Evolutionary conservation across 1,284 basidiomycete genomes (phyloP), one percentile per base, ranked within the genome.

Genomic region (Ustilago xerochloae): DNA sequence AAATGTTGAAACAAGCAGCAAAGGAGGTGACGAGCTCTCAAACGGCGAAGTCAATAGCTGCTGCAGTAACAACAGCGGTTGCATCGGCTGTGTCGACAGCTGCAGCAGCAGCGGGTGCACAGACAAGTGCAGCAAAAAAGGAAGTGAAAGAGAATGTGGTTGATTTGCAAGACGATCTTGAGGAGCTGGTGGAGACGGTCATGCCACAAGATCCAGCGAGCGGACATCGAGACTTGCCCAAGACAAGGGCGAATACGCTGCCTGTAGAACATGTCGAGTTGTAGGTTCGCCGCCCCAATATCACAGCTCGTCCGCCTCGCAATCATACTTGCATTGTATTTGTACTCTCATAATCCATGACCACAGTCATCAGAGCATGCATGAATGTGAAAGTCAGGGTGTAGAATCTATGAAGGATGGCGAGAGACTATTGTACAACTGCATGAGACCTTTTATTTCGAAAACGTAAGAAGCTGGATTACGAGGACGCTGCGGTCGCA

Each of bases 241-340:
- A 36, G 41, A 59, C 57, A 7, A 45, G 60, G 24, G 33, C 46
- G 12, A 69, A 69, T 26, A 66, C 47, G 13, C 63, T 66, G 24
- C 63, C 69, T 16, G 56, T 63, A 18, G 63, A 72, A 33, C 69
- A 63, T 36, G 51, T 72, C 36, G 69, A 72, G 33, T 39, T 72
- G 29, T 72, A 30, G 60, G 28, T 15, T 9, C 33, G 13, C 16
- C 6, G n/a, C n/a, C 2, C 10, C n/a, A 3, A 47, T 61, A 28
- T 26, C 16, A 33, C 47, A 32, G 3, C 7, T n/a, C 4, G 26
- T 7, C 9, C 20, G 6, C 12, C 12, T 49, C 18, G 15, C 32
- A 16, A 32, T 32, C n/a, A 26, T 36, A n/a, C 3, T 24, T 22
- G 51, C 51, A 22, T 16, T 32, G 28, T 53, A 39, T 38, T 53